Conservation (phyloP, 345 rosid genomes). For the Psidium friedrichsthalianum region DNA sequence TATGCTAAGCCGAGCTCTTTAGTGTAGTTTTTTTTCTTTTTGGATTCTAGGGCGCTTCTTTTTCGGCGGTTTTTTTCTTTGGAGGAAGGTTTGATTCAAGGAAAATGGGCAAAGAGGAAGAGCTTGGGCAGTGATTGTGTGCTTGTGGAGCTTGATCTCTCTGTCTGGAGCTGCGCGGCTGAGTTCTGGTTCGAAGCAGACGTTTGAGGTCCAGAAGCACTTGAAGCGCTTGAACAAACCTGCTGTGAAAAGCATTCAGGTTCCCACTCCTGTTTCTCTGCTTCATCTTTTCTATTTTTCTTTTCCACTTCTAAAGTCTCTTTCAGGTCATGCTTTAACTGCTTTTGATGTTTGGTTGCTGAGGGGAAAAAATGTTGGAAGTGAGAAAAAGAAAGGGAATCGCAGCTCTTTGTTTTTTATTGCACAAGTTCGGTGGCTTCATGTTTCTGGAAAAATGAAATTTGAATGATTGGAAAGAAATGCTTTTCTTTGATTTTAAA, state of each 20-base stretch:
- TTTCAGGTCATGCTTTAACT: not conserved
- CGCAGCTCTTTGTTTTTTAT: not conserved
- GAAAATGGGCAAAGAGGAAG: conserved; percentile 13
- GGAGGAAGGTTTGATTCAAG: conserved; percentile 13
- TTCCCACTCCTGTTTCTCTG: too few species aligned
- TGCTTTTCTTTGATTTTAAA: not conserved
- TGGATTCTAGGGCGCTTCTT: not conserved
- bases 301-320: not conserved
- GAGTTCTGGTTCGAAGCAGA: conserved; percentile 45
- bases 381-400: not conserved
- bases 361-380: conserved; percentile 8
- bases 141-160: conserved; percentile 28
- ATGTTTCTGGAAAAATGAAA: not conserved
- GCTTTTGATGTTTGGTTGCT: conserved; percentile 10
- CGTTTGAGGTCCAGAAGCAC: conserved; percentile 67
- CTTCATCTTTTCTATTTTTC: not conserved
- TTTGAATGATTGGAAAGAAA: not conserved
- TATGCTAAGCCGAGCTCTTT: not conserved
- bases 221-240: conserved; percentile 87
- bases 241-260: conserved; percentile 74
- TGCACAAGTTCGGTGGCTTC: not conserved
- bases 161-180: conserved; percentile 51
- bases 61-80: not conserved
- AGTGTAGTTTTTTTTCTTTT: not conserved
- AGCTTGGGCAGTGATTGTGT: conserved; percentile 20